Evolutionary conservation across 768 basidiomycete species (phyloP).

Genomic region (Kwoniella mangroviensis): DNA sequence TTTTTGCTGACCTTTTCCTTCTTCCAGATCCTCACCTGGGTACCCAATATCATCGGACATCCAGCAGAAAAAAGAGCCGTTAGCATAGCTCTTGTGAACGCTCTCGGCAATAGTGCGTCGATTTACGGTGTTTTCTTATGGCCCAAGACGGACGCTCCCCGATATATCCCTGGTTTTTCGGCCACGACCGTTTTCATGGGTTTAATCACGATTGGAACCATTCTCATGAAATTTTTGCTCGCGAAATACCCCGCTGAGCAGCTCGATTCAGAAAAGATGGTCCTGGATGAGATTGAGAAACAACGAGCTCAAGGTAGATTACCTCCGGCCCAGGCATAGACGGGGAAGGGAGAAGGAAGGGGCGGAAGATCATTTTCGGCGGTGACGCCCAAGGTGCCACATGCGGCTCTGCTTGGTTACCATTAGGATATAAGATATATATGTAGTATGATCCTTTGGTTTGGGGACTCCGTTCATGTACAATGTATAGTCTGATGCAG

Average conservation of each 20-base stretch:
- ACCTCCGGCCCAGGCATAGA: no score
- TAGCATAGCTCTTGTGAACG: slow-evolving; percentile 56
- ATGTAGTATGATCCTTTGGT: no score
- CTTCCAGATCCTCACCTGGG: slow-evolving; percentile 52
- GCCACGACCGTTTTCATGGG: slow-evolving; percentile 52
- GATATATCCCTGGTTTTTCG: slow-evolving; percentile 54
- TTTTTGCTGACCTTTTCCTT: no score
- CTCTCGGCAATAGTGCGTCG: slow-evolving; percentile 49
- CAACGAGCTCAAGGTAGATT: slow-evolving; percentile 25
- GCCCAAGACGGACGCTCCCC: slow-evolving; percentile 50
- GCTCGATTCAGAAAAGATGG: slow-evolving; percentile 44
- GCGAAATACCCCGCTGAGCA: slow-evolving; percentile 48
- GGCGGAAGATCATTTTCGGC: no score
- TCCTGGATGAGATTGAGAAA: slow-evolving; percentile 44
- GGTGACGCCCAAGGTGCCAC: no score
- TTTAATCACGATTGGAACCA: slow-evolving; percentile 42
- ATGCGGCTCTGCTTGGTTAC: background rate
- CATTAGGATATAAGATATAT: no score
- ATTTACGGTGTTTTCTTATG: slow-evolving; percentile 58
- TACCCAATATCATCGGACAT: slow-evolving; percentile 53
- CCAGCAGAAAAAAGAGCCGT: slow-evolving; percentile 57
- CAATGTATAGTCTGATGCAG: no score
- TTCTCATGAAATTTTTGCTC: slow-evolving; percentile 42
- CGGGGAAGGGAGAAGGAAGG: no score
- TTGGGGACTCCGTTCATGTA: no score